Conservation (phyloP, 2,329 filamentous ascomycete genomes). For the Apiospora marii region DNA sequence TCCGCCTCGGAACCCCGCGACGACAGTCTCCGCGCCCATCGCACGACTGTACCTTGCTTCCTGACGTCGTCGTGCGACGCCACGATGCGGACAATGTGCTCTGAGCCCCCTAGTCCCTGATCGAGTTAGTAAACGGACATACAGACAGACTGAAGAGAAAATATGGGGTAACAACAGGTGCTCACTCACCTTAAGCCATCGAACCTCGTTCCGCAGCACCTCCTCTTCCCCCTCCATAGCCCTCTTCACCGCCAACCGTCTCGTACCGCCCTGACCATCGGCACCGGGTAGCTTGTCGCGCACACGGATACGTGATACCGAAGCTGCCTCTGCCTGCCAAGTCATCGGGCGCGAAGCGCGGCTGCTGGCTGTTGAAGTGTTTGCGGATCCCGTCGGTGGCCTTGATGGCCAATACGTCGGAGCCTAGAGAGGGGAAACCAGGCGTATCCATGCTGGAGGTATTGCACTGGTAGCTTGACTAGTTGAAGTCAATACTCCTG, state of each 20-base stretch:
- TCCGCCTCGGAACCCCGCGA: not conserved
- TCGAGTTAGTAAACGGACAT: not conserved
- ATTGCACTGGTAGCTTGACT: not conserved
- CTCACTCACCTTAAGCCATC: not conserved
- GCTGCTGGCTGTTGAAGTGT: not conserved
- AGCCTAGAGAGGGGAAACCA: not conserved
- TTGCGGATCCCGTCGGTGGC: not conserved
- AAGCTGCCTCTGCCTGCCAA: not conserved
- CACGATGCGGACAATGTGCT: slow-evolving; percentile 6
- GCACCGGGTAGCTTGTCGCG: not conserved
- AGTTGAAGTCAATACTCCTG: not conserved
- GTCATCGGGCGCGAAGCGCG: not conserved
- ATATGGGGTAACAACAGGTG: not conserved
- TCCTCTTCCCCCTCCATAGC: not conserved
- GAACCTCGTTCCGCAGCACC: not conserved
- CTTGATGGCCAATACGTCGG: not conserved
- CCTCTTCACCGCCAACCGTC: slow-evolving; percentile 5
- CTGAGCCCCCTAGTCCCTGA: not conserved
- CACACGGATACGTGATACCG: not conserved
- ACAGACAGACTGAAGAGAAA: not conserved
- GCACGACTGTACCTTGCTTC: not conserved
- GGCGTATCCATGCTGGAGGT: not conserved
- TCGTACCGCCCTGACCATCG: not conserved
- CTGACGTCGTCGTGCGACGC: not conserved
- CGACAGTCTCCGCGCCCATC: not conserved